Conservation (phyloP, 768 basidiomycete genomes). For the Boletus edulis region DNA sequence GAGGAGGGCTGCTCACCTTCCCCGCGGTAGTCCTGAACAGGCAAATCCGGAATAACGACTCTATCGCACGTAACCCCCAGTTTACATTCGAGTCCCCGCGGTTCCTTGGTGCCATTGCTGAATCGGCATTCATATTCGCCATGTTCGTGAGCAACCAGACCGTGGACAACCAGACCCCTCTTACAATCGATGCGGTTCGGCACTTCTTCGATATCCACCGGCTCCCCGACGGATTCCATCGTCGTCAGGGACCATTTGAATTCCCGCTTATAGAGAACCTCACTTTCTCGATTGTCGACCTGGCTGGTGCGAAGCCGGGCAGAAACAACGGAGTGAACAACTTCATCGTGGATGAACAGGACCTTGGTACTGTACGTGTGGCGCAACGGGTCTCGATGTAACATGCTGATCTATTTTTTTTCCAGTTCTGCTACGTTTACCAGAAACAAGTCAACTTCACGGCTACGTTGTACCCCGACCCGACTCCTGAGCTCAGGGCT, state of each 20-base stretch:
- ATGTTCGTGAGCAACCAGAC: constrained; percentile 26
- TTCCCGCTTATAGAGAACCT: not conserved
- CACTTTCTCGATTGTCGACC: not conserved
- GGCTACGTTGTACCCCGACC: constrained; percentile 18
- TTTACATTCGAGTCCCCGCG: constrained; percentile 17
- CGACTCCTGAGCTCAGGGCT: not conserved
- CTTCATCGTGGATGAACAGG: constrained; percentile 9
- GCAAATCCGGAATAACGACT: constrained; percentile 18
- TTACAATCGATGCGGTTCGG: constrained; percentile 5
- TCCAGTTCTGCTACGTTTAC: constrained; percentile 16
- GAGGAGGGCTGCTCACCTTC: constrained; percentile 14
- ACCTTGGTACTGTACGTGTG: constrained; percentile 7
- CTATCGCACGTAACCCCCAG: constrained; percentile 19
- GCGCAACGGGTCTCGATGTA: no score
- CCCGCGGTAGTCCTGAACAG: constrained; percentile 15
- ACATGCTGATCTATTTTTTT: no score
- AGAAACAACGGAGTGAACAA: constrained; percentile 14
- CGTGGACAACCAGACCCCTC: not conserved
- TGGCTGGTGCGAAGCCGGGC: constrained; percentile 7
- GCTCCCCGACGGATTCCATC: constrained; percentile 16
- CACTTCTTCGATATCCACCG: constrained; percentile 12
- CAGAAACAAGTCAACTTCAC: constrained; percentile 17
- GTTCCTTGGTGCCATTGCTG: constrained; percentile 10
- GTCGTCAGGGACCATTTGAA: constrained; percentile 10
- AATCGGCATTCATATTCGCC: constrained; percentile 15